Evolutionary conservation across 371 early-diverging fungal genomes (phyloP), one percentile per base, ranked within the genome.

Genomic region (Mucor racemosus): DNA sequence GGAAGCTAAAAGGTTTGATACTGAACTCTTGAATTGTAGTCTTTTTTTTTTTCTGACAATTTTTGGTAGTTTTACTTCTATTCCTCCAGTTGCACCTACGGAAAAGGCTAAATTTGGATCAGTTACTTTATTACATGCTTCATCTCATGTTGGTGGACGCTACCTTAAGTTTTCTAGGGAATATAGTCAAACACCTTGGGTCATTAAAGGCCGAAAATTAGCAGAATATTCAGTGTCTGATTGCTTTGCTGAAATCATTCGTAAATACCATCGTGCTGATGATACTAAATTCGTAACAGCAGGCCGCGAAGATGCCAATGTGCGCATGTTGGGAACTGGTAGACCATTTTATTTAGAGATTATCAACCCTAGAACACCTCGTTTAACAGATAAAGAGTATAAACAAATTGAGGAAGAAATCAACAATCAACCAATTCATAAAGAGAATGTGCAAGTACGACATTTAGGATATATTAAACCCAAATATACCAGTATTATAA

Each of bases 301-400:
- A 3, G 99, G 99, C 5, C 88, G 99, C 41, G 99, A 99, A 74
- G 99, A 99, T 81, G 92, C 93, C 14, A 97, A 99, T 79, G 99
- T 99, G 9, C 86, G 94, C 34, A 97, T 97, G 97, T 77, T 98
- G 33, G 97, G 96, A 36, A 79, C 80, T 36, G 99, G 99, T 14
- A 81, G 99, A 40, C 99, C 99, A 7, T 99, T 98, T 77, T 93
- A 95, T 65, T 70, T 95, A 19, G 95, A 96, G 69, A 64, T 99
- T 54, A 80, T 88, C 15, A 92, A 98, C 64, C 98, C 99, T 11
- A 79, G 86, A 10, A 74, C 60, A 59, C 62, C 68, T 41, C 13
- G 40, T 75, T 26, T 78, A 65, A 5, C 72, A 39, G 19, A 67
- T 7, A 79, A 76, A 39, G 80, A 88, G 35, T 78, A 92, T 63